Evolutionary conservation across 805 yeast genomes (phyloP), one percentile per base, ranked within the genome.

Genomic region (Millerago galiae): DNA sequence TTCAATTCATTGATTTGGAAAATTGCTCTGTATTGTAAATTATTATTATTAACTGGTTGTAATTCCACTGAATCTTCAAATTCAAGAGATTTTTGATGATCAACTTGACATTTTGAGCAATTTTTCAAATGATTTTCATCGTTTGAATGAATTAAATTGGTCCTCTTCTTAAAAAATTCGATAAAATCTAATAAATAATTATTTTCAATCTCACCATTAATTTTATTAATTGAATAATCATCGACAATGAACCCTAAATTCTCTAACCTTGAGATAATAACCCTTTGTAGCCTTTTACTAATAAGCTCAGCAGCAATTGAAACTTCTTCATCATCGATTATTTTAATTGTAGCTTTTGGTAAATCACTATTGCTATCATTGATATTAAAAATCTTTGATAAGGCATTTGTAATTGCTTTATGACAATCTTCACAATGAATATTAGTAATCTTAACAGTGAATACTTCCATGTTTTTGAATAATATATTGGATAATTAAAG

Each of bases 351-450:
- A 13, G 44, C 45, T 18, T 37, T 21, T 10, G 46, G 45, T 8
- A 46, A 12, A 15, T 34, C 32, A 14, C 38, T 34, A 32, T 18
- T 12, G 14, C 35, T 32, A 34, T 28, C 30, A 16, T 29, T 33
- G 12, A 40, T 8, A 14, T 46, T 36, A 24, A 36, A 38, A 25
- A 39, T 40, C 21, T 4, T 59, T 37, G 47, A 40, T 12, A 75
- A 44, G 1, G 59, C 45, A 7, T 49, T 41, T 14, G 50, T 48
- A 16, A 79, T 63, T 11, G 67, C 56, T 3, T 48, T 48, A 45
- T 69, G 73, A 52, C 85, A 79, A 31, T 71, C 72, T 3, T 61
- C 62, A 52, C 85, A 79, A 53, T 79, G 84, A 31, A 79, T 65
- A 47, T 80, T 79, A 2, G 42, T n/a, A 6, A 49, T 35, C 12